phyloP scores from a whole-genome alignment of 768 basidiomycete species.

The Lentinula edodes region DNA sequence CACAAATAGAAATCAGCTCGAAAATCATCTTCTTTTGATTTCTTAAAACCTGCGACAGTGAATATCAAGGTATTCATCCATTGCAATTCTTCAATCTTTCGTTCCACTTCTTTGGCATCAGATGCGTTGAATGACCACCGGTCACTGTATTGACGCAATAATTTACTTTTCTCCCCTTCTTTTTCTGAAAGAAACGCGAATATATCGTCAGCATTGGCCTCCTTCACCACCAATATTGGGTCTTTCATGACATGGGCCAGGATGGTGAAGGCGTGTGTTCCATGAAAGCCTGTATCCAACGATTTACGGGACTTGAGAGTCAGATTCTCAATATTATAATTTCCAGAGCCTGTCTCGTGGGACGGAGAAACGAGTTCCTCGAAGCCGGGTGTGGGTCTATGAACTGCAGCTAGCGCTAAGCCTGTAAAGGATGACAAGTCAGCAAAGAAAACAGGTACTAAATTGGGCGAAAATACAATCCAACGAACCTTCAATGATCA shows the following conservation, averaged over 20 bases:
- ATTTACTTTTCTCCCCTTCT: conserved; percentile 23
- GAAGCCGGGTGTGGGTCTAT: conserved; percentile 21
- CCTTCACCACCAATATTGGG: conserved; percentile 10
- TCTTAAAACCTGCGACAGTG: conserved; percentile 46
- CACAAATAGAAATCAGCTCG: conserved; percentile 53
- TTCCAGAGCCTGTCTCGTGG: background rate
- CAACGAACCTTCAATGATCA: conserved; percentile 54
- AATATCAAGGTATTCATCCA: conserved; percentile 56
- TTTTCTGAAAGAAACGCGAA: conserved; percentile 28
- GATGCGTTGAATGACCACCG: conserved; percentile 37
- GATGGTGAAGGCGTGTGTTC: background rate
- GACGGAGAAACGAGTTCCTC: conserved; percentile 26
- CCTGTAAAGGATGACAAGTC: conserved; percentile 27
- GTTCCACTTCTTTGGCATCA: conserved; percentile 32
- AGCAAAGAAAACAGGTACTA: no score
- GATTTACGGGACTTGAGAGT: background rate
- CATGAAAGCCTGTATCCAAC: no score
- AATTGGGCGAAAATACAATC: background rate
- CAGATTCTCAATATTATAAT: background rate
- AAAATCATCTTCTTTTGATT: conserved; percentile 28
- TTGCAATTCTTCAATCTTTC: conserved; percentile 57
- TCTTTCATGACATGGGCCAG: conserved; percentile 39
- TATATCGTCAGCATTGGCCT: conserved; percentile 8
- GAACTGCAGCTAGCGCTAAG: conserved; percentile 50
- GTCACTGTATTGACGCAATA: conserved; percentile 33